Evolutionary conservation across 2,329 filamentous ascomycete species (phyloP).

Genomic region (Bipolaris oryzae): DNA sequence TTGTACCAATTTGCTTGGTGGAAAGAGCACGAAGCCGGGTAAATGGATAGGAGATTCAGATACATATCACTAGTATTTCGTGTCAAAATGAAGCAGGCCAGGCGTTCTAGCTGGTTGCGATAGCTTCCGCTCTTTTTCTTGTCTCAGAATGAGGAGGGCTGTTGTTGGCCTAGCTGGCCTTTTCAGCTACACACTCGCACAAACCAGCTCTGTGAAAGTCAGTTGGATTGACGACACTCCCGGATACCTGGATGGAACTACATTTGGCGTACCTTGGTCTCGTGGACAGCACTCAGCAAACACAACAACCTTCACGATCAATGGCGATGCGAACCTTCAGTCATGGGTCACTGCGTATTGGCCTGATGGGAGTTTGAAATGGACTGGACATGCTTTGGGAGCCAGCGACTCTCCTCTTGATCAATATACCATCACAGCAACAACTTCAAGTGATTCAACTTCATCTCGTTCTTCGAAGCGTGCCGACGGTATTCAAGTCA

Average conservation of each 20-base stretch:
- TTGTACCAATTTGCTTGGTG: conserved; percentile 1
- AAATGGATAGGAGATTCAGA: conserved; percentile 6
- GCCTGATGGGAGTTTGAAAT: conserved; percentile 66
- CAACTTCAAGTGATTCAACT: conserved; percentile 27
- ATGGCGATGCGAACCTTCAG: conserved; percentile 49
- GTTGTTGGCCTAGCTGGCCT: conserved; percentile 25
- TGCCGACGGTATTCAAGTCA: conserved; percentile 30
- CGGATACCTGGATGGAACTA: conserved; percentile 41
- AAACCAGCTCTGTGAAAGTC: conserved; percentile 32
- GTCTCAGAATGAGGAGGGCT: conserved; percentile 21
- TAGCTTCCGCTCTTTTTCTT: conserved; percentile 7
- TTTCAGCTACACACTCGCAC: conserved; percentile 21
- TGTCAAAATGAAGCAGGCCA: background rate
- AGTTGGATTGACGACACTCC: conserved; percentile 42
- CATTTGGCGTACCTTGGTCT: conserved; percentile 50
- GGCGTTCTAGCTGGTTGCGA: conserved; percentile 4
- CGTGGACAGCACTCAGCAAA: conserved; percentile 47
- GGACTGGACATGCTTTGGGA: conserved; percentile 64
- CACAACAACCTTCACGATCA: conserved; percentile 43
- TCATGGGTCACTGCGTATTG: conserved; percentile 66
- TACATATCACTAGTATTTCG: conserved; percentile 15
- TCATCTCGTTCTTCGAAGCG: conserved; percentile 17
- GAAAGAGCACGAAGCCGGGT: conserved; percentile 12
- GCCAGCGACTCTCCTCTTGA: conserved; percentile 50
- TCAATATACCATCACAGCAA: conserved; percentile 53